phyloP scores from a whole-genome alignment of 129 eudicot genomes.

The Daucus carota region DH1_v3.0 NC_030385.2:41977001-41977500 shows the following conservation, averaged over 20 bases:
- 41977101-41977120: slow-evolving; percentile 36
- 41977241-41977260: too few relatives aligned
- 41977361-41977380: too few relatives aligned
- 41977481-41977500: neutral
- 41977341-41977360: neutral
- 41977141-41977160: neutral
- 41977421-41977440: too few relatives aligned
- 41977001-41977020: slow-evolving; percentile 52
- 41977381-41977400: neutral
- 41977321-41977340: too few relatives aligned
- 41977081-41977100: slow-evolving; percentile 45
- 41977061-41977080: slow-evolving; percentile 49
- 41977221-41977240: too few relatives aligned
- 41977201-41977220: too few relatives aligned
- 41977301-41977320: too few relatives aligned
- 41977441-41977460: neutral
- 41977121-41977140: neutral
- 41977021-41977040: slow-evolving; percentile 53
- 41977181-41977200: too few relatives aligned
- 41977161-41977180: too few relatives aligned
- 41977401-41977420: neutral
- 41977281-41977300: too few relatives aligned
- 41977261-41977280: too few relatives aligned
- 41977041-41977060: slow-evolving; percentile 47
- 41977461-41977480: neutral